Base-by-base conservation (phyloP, 495 filamentous ascomycete species). In the Aspergillus biplanus region DNA sequence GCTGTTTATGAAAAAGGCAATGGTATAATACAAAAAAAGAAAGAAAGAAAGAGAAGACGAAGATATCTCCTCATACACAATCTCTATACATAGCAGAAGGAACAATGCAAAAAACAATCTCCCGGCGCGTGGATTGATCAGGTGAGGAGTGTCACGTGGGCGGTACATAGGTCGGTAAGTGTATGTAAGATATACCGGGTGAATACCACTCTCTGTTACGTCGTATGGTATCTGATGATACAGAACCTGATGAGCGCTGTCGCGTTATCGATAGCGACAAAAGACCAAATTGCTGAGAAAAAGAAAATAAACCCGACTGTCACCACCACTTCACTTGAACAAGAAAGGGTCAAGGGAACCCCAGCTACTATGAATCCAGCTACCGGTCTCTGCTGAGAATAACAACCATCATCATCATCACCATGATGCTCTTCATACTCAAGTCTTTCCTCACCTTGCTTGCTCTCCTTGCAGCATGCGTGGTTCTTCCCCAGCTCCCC, bases 341-440 rank as follows among this genome's bases (percentile, higher is more conserved):
- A 27, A 27, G 21, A 27, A 27, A 27, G 21, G 21, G 21, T 27
- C 21, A 27, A 27, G 21, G 21, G 21, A 27, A 55, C 46, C 33
- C 18, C 32, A 18, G 39, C 48, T 64, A 61, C 48, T 42, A 65
- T 64, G 62, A 63, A 46, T 31, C 21, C 50, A 35, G 50, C 16
- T 49, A 32, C 18, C 1, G 12, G 12, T 9, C 21, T 16, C 21
- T 50, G 47, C 47, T 39, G 15, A 33, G 9, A 33, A 27, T 42
- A 47, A 44, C 39, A 44, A 44, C 3, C 39, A 53, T 21, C 21
- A 27, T 27, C 21, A 27, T 27, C 21, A 27, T 56, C 53, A n/a
- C 33, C 60, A 70, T 67, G 68, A 80, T 82, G 79, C 71, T 78
- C 44, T 72, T 76, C 53, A 39, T 80, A 57, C 67, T 72, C 18